phyloP scores from a whole-genome alignment of 2,329 filamentous ascomycete genomes.

The Aschersonia sp. region DNA sequence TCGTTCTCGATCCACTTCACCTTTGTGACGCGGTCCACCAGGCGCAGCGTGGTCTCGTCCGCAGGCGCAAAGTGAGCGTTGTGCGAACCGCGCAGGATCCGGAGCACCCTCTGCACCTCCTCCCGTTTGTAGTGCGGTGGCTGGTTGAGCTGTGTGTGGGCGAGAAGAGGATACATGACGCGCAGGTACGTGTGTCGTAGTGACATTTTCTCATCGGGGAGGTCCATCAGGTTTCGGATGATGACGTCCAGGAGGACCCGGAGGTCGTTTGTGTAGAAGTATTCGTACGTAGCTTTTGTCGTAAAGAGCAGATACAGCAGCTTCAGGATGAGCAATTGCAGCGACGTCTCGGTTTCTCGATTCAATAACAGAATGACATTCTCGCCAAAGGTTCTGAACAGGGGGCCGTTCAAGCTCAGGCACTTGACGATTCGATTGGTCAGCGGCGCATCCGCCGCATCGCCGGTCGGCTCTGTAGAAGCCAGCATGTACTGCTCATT shows the following conservation, averaged over 20 bases:
- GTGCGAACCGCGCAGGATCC: constrained; percentile 48
- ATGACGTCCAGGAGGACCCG: constrained; percentile 91
- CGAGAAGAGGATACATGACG: constrained; percentile 78
- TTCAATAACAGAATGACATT: constrained; percentile 94
- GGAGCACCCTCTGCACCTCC: constrained; percentile 65
- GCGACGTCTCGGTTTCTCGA: constrained; percentile 82
- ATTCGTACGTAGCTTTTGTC: constrained; percentile 81
- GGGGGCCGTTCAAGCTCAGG: constrained; percentile 63
- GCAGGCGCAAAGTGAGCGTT: constrained; percentile 66
- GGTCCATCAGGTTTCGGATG: constrained; percentile 87
- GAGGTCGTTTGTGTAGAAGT: constrained; percentile 96
- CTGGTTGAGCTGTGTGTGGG: constrained; percentile 77
- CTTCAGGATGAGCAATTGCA: constrained; percentile 93
- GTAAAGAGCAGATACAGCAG: constrained; percentile 91
- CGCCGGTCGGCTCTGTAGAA: constrained; percentile 35
- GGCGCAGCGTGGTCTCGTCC: constrained; percentile 64
- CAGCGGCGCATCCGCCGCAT: constrained; percentile 34
- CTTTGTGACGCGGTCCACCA: constrained; percentile 60
- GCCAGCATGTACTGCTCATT: constrained; percentile 98
- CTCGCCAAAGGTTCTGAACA: constrained; percentile 90
- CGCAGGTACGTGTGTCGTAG: constrained; percentile 89
- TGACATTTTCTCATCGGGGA: constrained; percentile 65
- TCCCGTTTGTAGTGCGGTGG: constrained; percentile 85
- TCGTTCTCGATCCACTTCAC: constrained; percentile 51
- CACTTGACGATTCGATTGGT: constrained; percentile 93